These are phyloP conservation scores for Spirogloea muscicola DNA, from an alignment of 139 green algal species.

Conservation along the genomic window DNA sequence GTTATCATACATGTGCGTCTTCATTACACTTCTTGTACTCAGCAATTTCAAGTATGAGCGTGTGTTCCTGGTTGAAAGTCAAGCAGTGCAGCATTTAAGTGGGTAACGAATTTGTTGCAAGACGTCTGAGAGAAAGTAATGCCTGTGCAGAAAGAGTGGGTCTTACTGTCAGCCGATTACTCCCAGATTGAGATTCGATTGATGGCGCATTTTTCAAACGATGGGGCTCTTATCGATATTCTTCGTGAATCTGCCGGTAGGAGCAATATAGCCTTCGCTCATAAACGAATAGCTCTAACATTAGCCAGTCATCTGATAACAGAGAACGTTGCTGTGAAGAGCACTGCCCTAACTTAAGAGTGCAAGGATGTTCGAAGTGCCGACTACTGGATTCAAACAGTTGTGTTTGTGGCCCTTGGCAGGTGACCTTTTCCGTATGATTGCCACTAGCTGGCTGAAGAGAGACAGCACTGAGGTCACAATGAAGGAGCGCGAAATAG, in stretches of 20 bases:
- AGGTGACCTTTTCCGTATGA: slow-evolving; percentile 69
- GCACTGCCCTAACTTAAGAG: too few relatives aligned
- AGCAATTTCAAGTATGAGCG: not conserved
- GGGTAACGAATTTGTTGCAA: not conserved
- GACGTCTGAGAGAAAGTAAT: not conserved
- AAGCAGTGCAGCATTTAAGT: not conserved
- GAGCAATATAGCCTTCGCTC: too few relatives aligned
- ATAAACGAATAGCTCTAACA: too few relatives aligned
- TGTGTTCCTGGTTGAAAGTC: not conserved
- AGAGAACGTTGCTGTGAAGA: too few relatives aligned
- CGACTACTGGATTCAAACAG: too few relatives aligned
- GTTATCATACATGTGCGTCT: not conserved
- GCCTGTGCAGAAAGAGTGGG: not conserved
- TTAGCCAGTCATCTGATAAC: too few relatives aligned
- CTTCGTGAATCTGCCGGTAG: too few relatives aligned
- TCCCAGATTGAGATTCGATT: slow-evolving; percentile 81
- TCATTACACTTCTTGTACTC: not conserved
- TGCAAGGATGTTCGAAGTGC: too few relatives aligned
- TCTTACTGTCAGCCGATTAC: slow-evolving; percentile 70
- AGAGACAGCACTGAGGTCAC: slow-evolving; percentile 48
- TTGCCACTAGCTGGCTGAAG: slow-evolving; percentile 66
- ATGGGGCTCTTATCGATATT: slow-evolving; percentile 56
- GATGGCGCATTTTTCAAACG: slow-evolving; percentile 80
- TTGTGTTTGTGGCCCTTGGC: slow-evolving; percentile 12
- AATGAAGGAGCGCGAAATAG: slow-evolving; percentile 10